Base-by-base conservation (phyloP, 2,329 filamentous ascomycete genomes). In the Byssochlamys sp. region DNA sequence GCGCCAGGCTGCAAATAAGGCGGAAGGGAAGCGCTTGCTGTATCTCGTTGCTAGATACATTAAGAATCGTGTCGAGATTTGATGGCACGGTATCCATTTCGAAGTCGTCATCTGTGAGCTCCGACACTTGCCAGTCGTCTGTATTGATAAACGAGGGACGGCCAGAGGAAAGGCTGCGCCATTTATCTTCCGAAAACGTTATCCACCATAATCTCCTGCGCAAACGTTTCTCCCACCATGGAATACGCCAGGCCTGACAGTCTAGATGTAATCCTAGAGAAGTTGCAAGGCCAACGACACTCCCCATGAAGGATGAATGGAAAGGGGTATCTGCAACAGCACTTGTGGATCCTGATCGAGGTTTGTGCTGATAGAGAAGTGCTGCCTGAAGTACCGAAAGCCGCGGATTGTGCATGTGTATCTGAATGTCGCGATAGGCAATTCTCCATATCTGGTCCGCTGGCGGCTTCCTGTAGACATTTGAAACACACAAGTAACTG, bases 151-250 rank as follows among this genome's bases (percentile, higher is more conserved):
- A 72, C 1, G 72, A 66, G 2, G 73, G 73, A 1, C 70, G 65
- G 0, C 73, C 73, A 57, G 67, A 61, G 5, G 74, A 63, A n/a
- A 75, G 56, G 9, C 67, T 67, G 3, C 67, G 63, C 68, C 72
- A 75, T 59, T 73, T 75, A 39, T 76, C 73, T 56, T 75, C 69
- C 14, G 68, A 60, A 53, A 73, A 75, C 4, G 75, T 61, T 4
- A 71, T 70, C 73, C 73, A 75, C 72, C 73, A 75, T 6, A 76
- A 60, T 4, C 73, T 64, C 24, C 71, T 61, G 1, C 73, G 68
- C 6, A 75, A 63, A 9, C 71, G 65, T 55, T 73, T 73, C 55
- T 75, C 73, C 66, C 69, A 71, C 1, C 65, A 61, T 1, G 73
- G 72, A 49, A 75, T 69, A 2, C 70, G 71, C 69, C 72, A 73